A percentile compares a stretch with the other conserved stretches of the same genome.
Conservation (phyloP, 148 eudicot species). For the Rhododendron henanense region DNA sequence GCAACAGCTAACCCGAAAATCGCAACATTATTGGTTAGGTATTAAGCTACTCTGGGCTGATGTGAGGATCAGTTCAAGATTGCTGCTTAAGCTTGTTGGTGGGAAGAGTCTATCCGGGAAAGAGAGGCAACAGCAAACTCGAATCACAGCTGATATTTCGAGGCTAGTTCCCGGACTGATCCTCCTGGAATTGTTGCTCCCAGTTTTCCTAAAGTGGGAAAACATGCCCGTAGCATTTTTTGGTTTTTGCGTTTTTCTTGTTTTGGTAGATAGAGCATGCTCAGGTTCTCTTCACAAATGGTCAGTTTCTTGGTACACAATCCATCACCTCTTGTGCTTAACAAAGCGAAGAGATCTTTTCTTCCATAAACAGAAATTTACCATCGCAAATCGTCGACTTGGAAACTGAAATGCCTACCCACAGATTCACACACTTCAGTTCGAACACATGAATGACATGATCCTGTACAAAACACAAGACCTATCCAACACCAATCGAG, state of each 20-base stretch:
- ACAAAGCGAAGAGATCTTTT: neutral
- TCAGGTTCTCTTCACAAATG: neutral
- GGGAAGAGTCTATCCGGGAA: constrained; percentile 91
- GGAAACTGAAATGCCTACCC: neutral
- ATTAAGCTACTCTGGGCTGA: constrained; percentile 55
- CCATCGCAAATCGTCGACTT: neutral
- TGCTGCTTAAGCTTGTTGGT: constrained; percentile 72
- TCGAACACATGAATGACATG: neutral
- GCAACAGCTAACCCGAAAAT: constrained; percentile 74
- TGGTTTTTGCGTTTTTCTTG: neutral
- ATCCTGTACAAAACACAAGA: neutral
- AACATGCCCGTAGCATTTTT: neutral
- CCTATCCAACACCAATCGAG: neutral
- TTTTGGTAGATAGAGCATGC: neutral
- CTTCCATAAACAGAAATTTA: neutral
- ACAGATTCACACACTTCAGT: neutral
- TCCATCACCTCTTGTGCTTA: neutral
- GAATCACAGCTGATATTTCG: constrained; percentile 88
- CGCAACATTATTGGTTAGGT: no score
- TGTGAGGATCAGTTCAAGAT: constrained; percentile 67
- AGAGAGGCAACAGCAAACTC: constrained; percentile 88
- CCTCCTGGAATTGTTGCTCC: constrained; percentile 86
- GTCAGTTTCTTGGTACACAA: neutral
- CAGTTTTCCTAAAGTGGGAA: constrained; percentile 59
- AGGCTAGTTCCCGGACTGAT: constrained; percentile 85